A percentile compares a stretch with the other conserved stretches of the same genome.
Evolutionary conservation across 2,329 filamentous ascomycete genomes (phyloP).

Genomic region (Cordyceps cateniannulata): DNA sequence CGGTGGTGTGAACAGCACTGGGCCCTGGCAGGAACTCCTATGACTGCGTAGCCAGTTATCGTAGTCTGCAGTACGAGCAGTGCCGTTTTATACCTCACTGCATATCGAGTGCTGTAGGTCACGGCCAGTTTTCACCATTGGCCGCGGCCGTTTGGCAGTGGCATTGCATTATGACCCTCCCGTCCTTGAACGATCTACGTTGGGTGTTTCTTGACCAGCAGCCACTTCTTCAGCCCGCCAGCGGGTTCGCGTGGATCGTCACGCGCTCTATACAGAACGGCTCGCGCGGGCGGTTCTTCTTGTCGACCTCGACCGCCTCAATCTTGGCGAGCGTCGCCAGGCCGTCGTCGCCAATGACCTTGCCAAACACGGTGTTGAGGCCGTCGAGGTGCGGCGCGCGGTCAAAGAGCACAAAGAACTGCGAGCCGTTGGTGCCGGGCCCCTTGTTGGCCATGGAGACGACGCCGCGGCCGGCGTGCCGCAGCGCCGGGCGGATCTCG

Average conservation of each 20-base stretch:
- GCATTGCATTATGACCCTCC: background rate
- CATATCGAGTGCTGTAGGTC: background rate
- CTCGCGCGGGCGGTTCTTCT: slow-evolving; percentile 68
- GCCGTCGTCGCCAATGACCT: slow-evolving; percentile 60
- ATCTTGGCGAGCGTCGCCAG: slow-evolving; percentile 62
- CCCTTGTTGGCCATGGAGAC: slow-evolving; percentile 77
- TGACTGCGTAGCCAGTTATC: background rate
- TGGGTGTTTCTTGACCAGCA: background rate
- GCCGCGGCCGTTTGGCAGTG: no score
- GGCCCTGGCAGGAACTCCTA: background rate
- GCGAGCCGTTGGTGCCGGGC: slow-evolving; percentile 65
- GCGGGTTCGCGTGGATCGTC: slow-evolving; percentile 72
- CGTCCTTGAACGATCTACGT: background rate
- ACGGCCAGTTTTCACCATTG: background rate
- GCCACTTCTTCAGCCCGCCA: slow-evolving; percentile 47
- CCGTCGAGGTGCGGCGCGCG: slow-evolving; percentile 76
- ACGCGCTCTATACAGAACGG: slow-evolving; percentile 60
- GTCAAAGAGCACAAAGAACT: slow-evolving; percentile 77
- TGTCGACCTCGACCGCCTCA: slow-evolving; percentile 67
- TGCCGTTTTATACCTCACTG: background rate
- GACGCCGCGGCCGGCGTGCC: slow-evolving; percentile 62
- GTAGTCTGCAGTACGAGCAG: background rate
- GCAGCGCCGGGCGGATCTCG: slow-evolving; percentile 66
- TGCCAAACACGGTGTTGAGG: slow-evolving; percentile 78
- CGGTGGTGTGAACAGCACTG: background rate